phyloP scores from a whole-genome alignment of 1,284 basidiomycete genomes.

The Moesziomyces sp. region DNA sequence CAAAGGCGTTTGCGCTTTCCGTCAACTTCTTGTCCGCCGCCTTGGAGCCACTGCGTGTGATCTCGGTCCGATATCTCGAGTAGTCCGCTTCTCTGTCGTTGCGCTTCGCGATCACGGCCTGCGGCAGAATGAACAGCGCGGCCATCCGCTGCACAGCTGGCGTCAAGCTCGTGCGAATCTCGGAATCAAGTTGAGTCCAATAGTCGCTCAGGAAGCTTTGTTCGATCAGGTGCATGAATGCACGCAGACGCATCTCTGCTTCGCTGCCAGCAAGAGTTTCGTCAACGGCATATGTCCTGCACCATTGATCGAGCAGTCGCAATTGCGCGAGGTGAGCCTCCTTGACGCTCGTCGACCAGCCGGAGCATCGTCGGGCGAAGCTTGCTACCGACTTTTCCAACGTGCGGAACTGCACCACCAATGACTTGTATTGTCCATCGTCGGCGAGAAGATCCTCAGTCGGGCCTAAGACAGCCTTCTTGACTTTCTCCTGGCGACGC shows the following conservation, averaged over 20 bases:
- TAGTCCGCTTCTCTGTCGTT: constrained; percentile 67
- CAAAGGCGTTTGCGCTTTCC: constrained; percentile 65
- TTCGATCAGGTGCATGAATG: constrained; percentile 34
- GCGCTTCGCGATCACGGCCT: constrained; percentile 65
- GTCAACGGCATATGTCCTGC: constrained; percentile 45
- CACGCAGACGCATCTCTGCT: constrained; percentile 37
- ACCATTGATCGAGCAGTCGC: constrained; percentile 47
- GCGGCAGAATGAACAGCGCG: constrained; percentile 51
- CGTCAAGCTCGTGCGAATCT: constrained; percentile 40
- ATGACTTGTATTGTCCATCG: constrained; percentile 42
- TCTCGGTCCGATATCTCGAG: constrained; percentile 56
- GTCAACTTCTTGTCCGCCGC: constrained; percentile 45
- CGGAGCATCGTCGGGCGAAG: constrained; percentile 42
- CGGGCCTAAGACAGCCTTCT: constrained; percentile 30
- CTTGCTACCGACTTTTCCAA: constrained; percentile 35
- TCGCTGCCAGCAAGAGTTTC: constrained; percentile 14
- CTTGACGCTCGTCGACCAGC: constrained; percentile 48
- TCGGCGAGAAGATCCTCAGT: constrained; percentile 38
- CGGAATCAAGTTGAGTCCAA: constrained; percentile 49
- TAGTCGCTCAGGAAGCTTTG: constrained; percentile 24
- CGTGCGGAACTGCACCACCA: constrained; percentile 39
- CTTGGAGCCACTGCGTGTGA: constrained; percentile 28
- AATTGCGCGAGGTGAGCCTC: constrained; percentile 44
- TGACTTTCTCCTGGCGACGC: constrained; percentile 54
- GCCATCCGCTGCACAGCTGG: constrained; percentile 64